A percentile compares a stretch with the other conserved stretches of the same genome.
Conservation (phyloP, 2,329 filamentous ascomycete genomes). For the Didymella glomerata region DNA sequence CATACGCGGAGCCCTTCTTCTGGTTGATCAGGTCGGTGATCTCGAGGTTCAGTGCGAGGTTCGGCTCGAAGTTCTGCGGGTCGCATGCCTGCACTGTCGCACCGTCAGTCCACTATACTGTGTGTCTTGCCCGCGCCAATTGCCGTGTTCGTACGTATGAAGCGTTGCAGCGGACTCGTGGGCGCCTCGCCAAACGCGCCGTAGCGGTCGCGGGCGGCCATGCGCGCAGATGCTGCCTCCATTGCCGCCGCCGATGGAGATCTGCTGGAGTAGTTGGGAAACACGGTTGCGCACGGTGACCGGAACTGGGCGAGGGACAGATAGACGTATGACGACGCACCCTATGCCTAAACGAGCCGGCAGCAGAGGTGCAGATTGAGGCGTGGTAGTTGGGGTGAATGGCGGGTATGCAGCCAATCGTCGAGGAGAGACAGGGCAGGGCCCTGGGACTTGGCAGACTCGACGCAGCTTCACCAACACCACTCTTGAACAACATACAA, state of each 20-base stretch:
- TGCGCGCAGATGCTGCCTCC: slow-evolving; percentile 96
- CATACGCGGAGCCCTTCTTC: slow-evolving; percentile 89
- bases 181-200: slow-evolving; percentile 79
- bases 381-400: slow-evolving; percentile 18
- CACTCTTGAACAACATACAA: too few species aligned
- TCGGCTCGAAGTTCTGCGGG: slow-evolving; percentile 96
- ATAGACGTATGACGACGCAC: slow-evolving; percentile 23
- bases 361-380: slow-evolving; percentile 19
- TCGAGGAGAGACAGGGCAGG: background rate
- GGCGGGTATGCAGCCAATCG: slow-evolving; percentile 20
- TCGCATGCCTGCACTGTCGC: slow-evolving; percentile 84
- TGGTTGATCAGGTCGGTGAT: slow-evolving; percentile 95
- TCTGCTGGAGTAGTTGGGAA: slow-evolving; percentile 25
- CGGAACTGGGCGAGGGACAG: slow-evolving; percentile 14
- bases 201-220: slow-evolving; percentile 94
- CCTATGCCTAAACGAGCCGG: slow-evolving; percentile 18
- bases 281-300: slow-evolving; percentile 25
- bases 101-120: slow-evolving; percentile 21
- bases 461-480: too few species aligned
- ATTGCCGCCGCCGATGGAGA: slow-evolving; percentile 54
- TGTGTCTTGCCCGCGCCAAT: background rate
- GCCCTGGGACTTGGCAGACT: background rate
- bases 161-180: slow-evolving; percentile 89
- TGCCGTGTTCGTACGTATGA: slow-evolving; percentile 69
- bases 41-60: slow-evolving; percentile 94